Base-by-base conservation (phyloP, 2,329 filamentous ascomycete genomes). In the Fusarium gaditjirri region DNA sequence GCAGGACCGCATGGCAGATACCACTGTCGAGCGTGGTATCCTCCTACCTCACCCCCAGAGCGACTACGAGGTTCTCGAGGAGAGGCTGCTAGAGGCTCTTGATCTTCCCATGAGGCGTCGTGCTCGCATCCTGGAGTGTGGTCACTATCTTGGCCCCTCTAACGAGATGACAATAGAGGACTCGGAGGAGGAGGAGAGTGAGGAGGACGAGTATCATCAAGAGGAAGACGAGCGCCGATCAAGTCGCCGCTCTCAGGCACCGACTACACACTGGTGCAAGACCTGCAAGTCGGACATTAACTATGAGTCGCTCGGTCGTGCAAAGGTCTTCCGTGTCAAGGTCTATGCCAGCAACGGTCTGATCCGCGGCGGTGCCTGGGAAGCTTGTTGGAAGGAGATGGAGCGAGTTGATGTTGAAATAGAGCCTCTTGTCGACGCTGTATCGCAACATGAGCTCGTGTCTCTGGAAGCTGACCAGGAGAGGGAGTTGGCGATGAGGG, bases 371-470 rank as follows among this genome's bases (percentile, higher is more conserved):
- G 94, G 94, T 1, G 95, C 96, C 0, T 99, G 96, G 96, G 89
- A 90, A 8, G 95, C 95, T 5, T 95, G 94, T 65, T 99, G 95
- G 95, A 93, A 90, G 75, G 95, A 98, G 81, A 99, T 99, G 96
- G 96, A 99, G 83, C 89, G 95, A n/a, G 94, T 98, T 1, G 96
- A 99, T 78, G 93, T 97, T 3, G 95, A 98, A 81, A 89, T 99
- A 57, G 90, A 93, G 76, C 93, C 96, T 7, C 88, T 91, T 77
- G 87, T 94, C 16, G 88, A 90, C 23, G 80, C 88, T 0, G 81
- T 85, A 3, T 78, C 92, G 17, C 86, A 90, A 59, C 86, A 87
- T 23, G 89, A 90, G 72, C 82, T 94, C 25, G 88, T 90, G 65
- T 83, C 83, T n/a, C 81, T 91, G 13, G 84, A 84, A 41, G 81